phyloP scores from a whole-genome alignment of 176 grass and related monocot species.

The Carex littledalei region DNA sequence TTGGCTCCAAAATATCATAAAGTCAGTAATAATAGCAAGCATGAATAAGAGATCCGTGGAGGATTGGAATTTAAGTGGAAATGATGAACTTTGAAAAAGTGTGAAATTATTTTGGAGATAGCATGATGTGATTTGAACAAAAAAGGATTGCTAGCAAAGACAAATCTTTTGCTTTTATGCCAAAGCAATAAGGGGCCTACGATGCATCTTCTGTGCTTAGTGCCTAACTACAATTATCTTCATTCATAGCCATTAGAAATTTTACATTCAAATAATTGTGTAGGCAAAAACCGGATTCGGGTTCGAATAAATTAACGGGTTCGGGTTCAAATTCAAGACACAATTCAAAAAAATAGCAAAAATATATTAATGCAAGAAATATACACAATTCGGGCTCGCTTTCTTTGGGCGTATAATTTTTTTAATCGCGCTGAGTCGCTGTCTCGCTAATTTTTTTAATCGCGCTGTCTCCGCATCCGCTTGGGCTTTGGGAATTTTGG shows the following conservation, averaged over 20 bases:
- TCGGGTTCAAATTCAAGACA: too few species aligned
- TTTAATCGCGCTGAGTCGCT: too few species aligned
- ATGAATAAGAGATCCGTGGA: neutral
- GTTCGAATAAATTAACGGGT: too few species aligned
- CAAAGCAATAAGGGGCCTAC: constrained; percentile 1
- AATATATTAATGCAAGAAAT: too few species aligned
- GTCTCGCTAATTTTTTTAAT: too few species aligned
- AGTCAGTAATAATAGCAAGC: constrained; percentile 5
- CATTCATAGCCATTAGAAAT: neutral
- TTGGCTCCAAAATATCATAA: neutral
- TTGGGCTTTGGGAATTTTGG: too few species aligned
- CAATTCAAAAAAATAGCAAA: too few species aligned
- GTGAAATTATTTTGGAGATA: constrained; percentile 19
- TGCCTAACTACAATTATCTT: neutral
- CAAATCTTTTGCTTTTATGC: constrained; percentile 17
- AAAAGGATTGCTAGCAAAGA: constrained; percentile 23
- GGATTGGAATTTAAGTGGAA: constrained; percentile 5
- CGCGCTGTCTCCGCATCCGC: too few species aligned
- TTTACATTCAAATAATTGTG: neutral
- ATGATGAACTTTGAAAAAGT: constrained; percentile 8
- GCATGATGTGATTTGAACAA: constrained; percentile 22
- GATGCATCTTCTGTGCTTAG: neutral
- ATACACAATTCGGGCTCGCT: too few species aligned
- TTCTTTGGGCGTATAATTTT: too few species aligned
- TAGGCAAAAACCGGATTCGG: too few species aligned